A percentile compares a stretch with the other conserved stretches of the same genome.
Conservation (phyloP, 139 green algal species). For the Chlorella ohadii region DNA sequence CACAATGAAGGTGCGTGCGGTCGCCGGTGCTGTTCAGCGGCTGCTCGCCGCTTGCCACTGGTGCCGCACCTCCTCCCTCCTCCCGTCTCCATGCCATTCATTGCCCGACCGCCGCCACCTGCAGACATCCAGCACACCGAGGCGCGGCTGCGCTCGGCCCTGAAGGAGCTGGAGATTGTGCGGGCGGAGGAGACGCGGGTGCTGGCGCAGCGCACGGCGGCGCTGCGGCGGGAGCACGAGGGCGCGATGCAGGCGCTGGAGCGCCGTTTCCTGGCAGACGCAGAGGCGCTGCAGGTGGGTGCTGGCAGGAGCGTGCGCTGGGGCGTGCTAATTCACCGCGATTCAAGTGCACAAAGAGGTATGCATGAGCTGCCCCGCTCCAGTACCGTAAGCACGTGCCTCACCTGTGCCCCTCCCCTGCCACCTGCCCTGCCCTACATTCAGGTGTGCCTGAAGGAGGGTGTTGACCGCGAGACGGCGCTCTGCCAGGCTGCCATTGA, state of each 20-base stretch:
- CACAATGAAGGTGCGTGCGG: not conserved
- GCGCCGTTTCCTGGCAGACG: not conserved
- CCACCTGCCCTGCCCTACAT: too few relatives aligned
- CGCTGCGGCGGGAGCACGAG: not conserved
- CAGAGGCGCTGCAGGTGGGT: conserved; percentile 13
- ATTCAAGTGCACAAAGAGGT: too few relatives aligned
- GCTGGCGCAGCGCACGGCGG: not conserved
- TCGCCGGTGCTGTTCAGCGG: not conserved
- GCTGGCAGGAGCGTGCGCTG: too few relatives aligned
- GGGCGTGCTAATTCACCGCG: too few relatives aligned
- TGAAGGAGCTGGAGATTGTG: conserved; percentile 9
- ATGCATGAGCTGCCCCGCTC: too few relatives aligned
- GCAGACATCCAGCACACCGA: not conserved
- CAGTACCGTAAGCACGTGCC: too few relatives aligned
- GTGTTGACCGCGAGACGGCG: not conserved
- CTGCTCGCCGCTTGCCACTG: too few relatives aligned
- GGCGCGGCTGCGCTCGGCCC: not conserved
- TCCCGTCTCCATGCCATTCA: too few relatives aligned
- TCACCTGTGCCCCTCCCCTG: too few relatives aligned
- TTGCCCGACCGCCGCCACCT: not conserved
- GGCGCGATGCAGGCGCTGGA: not conserved
- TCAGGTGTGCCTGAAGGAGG: not conserved
- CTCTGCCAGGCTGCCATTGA: not conserved
- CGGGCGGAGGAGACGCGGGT: not conserved
- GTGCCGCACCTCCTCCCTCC: too few relatives aligned